Percentiles rank a stretch among this genome's conserved stretches.
Conservation (phyloP, 257 asterid species). For the Salvia rosmarinus region DNA sequence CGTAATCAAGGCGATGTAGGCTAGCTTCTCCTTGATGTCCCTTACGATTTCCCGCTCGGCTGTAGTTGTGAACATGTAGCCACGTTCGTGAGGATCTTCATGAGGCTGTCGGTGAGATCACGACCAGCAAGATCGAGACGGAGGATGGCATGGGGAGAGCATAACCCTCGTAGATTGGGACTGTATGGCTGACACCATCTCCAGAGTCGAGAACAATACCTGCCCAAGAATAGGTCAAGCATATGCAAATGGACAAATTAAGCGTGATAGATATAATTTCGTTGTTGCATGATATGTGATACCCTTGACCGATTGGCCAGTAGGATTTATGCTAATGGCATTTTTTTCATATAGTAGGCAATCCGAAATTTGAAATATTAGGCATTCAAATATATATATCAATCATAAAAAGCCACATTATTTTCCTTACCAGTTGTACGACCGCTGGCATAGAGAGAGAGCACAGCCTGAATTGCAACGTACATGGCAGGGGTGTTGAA, state of each 20-base stretch:
- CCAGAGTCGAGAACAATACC: conserved; percentile 52
- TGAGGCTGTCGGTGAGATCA: conserved; percentile 51
- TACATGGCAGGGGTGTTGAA: conserved; percentile 72
- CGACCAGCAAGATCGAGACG: conserved; percentile 60
- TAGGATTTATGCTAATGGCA: background rate
- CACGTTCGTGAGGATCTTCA: conserved; percentile 58
- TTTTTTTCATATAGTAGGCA: background rate
- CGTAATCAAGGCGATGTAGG: conserved; percentile 57
- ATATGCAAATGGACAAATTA: background rate
- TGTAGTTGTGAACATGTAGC: conserved; percentile 53
- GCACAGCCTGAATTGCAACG: conserved; percentile 69
- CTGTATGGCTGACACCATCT: conserved; percentile 52
- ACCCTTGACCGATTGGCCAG: background rate
- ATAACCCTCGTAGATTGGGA: conserved; percentile 52
- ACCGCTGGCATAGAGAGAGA: conserved; percentile 22
- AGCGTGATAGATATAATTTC: background rate
- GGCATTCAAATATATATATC: too few species aligned
- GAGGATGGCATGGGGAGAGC: conserved; percentile 53
- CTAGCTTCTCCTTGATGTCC: conserved; percentile 57
- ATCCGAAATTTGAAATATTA: background rate
- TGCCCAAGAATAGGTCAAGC: background rate
- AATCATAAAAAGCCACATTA: too few species aligned
- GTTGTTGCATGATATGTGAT: background rate
- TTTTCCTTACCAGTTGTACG: background rate
- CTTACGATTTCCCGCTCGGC: conserved; percentile 62